Evolutionary conservation across 139 green algal genomes (phyloP), one percentile per base, ranked within the genome.

Genomic region (Coelastrella sp.): DNA sequence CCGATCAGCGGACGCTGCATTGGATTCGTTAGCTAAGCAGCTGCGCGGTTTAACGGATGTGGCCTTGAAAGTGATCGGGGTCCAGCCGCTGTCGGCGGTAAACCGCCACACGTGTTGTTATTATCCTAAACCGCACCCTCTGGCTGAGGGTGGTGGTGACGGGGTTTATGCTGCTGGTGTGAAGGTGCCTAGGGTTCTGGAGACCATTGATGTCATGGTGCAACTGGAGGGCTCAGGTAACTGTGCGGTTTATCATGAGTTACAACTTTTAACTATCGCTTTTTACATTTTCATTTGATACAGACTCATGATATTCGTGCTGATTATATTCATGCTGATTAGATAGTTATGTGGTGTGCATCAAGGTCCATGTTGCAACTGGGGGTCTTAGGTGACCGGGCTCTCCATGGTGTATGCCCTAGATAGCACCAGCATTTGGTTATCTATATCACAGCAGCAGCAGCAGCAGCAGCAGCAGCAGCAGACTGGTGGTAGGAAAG

Each of bases 191-290:
- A 93, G 96, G 61, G 97, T 95, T 79, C 65, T 98, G 90, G 89
- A 95, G 19, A 90, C 96, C 0, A 47, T 97, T 10, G 95, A 97
- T 76, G 68, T 98, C 79, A 85, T 97, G 65, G 95, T 96, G 86
- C 95, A 97, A 80, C 88, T 98, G 78, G 96, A 98, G 87, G 94
- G 94, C 73, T 97, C 95, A 85, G 96, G 96, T 97, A 74, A 5
- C 54, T 47, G 16, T 71, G 4, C 0, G 61, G 61, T 10, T 47
- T 47, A 47, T n/a, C n/a, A n/a, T n/a, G n/a, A n/a, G n/a, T n/a
- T n/a, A n/a, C n/a, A n/a, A n/a, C n/a, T n/a, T n/a, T n/a, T n/a
- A n/a, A n/a, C n/a, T n/a, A n/a, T n/a, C n/a, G n/a, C n/a, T n/a
- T n/a, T n/a, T n/a, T n/a, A n/a, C n/a, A n/a, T n/a, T n/a, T n/a